Evolutionary conservation across 345 rosid species (phyloP), one percentile per base, ranked within the genome.

Genomic region (Firmiana major): DNA sequence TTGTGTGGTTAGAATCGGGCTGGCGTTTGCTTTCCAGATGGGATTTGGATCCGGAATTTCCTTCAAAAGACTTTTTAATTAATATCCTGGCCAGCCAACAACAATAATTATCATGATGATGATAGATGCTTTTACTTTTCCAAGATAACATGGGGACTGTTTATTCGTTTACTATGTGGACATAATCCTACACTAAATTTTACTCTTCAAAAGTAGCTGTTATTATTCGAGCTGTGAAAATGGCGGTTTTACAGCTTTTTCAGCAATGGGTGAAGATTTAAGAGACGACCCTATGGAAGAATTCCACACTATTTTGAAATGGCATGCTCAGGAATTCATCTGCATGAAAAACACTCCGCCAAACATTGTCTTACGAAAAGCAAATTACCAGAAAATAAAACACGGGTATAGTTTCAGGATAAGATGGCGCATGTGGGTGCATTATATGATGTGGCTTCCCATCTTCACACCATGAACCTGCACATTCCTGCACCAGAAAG

Each of bases 11-110:
- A 46, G 40, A 69, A 46, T 68, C 12, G 8, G 74, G 51, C 55
- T 71, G 72, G 83, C 54, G 16, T 69, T 83, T 78, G 85, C 86
- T 83, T 87, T 87, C 83, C 85, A 84, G 86, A 48, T 73, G 81
- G 87, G 82, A 68, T 36, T 67, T 16, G 46, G 38, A 64, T 64
- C 63, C 54, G 21, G 17, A 49, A 7, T 67, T 77, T 15, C 21
- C 60, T 8, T 11, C 22, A 5, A 48, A 24, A 66, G 22, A n/a
- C 67, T 38, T 38, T 40, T 82, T n/a, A n/a, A n/a, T 78, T 59
- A 71, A 70, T 80, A 75, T 79, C 48, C 17, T 36, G 78, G 84
- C 75, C 85, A 81, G 58, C 80, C 76, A 75, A 36, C 80, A 75
- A 48, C 70, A 76, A 81, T 76, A 78, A 81, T 83, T 71, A 70